These are phyloP conservation scores for Aeminium ludgeri DNA, from an alignment of 495 filamentous ascomycete genomes.

Conservation along the genomic window DNA sequence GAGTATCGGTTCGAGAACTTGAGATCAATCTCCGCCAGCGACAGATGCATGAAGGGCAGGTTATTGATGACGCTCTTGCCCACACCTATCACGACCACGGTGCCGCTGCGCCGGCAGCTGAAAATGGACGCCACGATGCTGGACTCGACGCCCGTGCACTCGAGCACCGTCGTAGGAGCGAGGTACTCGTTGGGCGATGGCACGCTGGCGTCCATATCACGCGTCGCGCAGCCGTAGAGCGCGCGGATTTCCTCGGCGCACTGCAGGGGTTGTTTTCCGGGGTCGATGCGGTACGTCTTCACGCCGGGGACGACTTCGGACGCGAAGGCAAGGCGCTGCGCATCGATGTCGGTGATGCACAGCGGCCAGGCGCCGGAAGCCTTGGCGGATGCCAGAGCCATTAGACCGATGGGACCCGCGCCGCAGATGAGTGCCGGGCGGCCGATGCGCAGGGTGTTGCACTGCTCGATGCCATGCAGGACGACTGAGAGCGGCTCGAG, in stretches of 20 bases:
- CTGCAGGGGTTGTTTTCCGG: slow-evolving; percentile 3
- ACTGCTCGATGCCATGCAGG: slow-evolving; percentile 17
- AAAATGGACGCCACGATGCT: slow-evolving; percentile 15
- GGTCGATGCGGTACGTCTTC: slow-evolving; percentile 8
- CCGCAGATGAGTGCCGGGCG: slow-evolving; percentile 17
- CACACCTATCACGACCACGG: slow-evolving; percentile 17
- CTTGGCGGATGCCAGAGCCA: slow-evolving; percentile 15
- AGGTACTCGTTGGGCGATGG: too few species aligned
- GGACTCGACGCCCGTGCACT: slow-evolving; percentile 18
- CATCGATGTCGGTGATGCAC: slow-evolving; percentile 18
- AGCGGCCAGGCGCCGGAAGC: slow-evolving; percentile 16
- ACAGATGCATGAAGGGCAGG: slow-evolving; percentile 17
- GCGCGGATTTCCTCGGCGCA: slow-evolving; percentile 7
- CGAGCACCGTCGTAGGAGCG: slow-evolving; percentile 8
- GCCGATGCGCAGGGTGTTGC: slow-evolving; percentile 11
- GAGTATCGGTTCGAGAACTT: slow-evolving; percentile 17
- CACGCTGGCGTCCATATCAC: too few species aligned
- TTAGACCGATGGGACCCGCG: slow-evolving; percentile 18
- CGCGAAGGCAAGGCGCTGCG: slow-evolving; percentile 12
- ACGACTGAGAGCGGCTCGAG: slow-evolving; percentile 19
- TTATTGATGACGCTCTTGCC: slow-evolving; percentile 14
- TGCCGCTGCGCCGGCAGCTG: slow-evolving; percentile 13
- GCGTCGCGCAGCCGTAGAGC: slow-evolving; percentile 8
- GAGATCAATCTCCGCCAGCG: slow-evolving; percentile 17
- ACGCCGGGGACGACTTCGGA: slow-evolving; percentile 15